These are phyloP conservation scores for Perkinsus chesapeaki DNA, from an alignment of 169 alveolate species.

Conservation along the genomic window DNA sequence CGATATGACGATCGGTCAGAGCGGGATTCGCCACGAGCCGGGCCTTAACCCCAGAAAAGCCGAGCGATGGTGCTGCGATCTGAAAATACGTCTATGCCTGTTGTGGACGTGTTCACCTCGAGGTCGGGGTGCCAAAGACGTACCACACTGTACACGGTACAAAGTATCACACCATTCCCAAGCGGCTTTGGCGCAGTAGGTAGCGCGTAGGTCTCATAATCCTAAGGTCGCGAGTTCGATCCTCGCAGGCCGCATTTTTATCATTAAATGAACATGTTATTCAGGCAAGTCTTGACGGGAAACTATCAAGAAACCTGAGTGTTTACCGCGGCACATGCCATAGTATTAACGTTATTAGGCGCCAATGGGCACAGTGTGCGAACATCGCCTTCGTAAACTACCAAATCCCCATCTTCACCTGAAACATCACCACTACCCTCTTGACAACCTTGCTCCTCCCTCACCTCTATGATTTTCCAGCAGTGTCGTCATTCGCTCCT, in stretches of 20 bases:
- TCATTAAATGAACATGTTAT: not conserved
- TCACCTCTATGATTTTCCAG: not conserved
- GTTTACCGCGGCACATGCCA: slow-evolving; percentile 14
- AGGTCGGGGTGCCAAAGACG: no score
- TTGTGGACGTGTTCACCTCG: not conserved
- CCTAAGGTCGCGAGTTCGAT: slow-evolving; percentile 2
- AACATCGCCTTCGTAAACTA: not conserved
- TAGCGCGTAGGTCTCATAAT: slow-evolving; percentile 4
- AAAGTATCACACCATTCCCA: not conserved
- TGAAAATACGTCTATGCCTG: not conserved
- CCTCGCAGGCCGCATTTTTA: not conserved
- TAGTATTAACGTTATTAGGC: slow-evolving; percentile 10
- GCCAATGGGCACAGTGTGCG: slow-evolving; percentile 6
- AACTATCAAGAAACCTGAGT: not conserved
- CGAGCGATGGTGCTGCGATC: not conserved
- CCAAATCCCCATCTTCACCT: not conserved
- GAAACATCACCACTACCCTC: no score
- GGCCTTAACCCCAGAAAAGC: not conserved
- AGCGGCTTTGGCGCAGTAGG: slow-evolving; percentile 7
- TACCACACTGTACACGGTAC: no score
- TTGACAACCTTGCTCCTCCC: not conserved
- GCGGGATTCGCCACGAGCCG: not conserved
- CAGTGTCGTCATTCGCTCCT: not conserved
- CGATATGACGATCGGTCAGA: not conserved
- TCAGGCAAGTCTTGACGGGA: not conserved